Evolutionary conservation across 139 green algal species (phyloP).

Genomic region (Mychonastes homosphaera): DNA sequence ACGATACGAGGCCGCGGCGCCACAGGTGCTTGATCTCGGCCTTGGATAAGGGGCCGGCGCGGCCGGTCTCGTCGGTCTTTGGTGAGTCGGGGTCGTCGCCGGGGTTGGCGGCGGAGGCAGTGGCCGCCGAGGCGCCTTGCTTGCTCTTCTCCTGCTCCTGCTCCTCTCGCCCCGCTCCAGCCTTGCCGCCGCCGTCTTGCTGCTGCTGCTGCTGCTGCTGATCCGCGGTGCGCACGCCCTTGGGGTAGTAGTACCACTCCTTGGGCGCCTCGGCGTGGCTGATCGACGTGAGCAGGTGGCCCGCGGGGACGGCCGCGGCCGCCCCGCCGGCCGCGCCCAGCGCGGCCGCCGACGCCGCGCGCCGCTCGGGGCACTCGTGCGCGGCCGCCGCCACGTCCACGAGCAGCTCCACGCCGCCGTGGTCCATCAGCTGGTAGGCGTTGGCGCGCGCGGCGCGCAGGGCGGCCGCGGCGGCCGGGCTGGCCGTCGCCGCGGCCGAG

Average conservation of each 20-base stretch:
- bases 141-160: constrained; percentile 1
- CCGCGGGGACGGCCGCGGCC: constrained; percentile 13
- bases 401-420: constrained; percentile 60
- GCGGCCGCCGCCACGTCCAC: constrained; percentile 70
- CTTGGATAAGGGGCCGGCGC: constrained; percentile 60
- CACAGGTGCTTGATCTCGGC: constrained; percentile 50
- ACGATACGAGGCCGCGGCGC: constrained; percentile 25
- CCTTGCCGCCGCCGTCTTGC: no score
- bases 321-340: neutral
- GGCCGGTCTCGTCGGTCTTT: constrained; percentile 15
- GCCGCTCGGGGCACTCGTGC: constrained; percentile 53
- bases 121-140: neutral
- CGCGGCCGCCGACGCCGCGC: constrained; percentile 3
- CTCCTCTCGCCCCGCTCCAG: neutral
- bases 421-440: constrained; percentile 45
- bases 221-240: constrained; percentile 6
- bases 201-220: neutral
- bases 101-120: neutral
- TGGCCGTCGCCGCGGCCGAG: neutral
- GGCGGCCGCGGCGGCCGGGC: constrained; percentile 4
- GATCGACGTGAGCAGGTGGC: constrained; percentile 20
- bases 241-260: constrained; percentile 66
- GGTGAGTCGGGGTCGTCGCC: constrained; percentile 2
- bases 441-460: constrained; percentile 41
- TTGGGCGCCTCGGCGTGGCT: constrained; percentile 29